A percentile compares a stretch with the other conserved stretches of the same genome.
Conservation (phyloP, 192 early-diverging fungal species). For the Backusella macrospora region DNA sequence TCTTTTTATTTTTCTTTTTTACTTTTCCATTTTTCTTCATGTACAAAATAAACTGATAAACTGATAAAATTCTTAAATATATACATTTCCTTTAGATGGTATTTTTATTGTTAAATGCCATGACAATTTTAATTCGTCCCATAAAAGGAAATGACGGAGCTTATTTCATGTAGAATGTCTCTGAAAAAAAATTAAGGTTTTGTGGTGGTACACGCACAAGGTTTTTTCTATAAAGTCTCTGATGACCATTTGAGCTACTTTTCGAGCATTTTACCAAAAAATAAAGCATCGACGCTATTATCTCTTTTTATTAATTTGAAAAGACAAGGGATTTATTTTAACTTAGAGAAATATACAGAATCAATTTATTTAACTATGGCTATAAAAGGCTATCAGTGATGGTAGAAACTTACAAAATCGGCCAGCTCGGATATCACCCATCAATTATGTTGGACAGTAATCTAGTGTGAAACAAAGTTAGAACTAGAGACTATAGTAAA, state of each 20-base stretch:
- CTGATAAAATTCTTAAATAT: neutral
- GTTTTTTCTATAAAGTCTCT: neutral
- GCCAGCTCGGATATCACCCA: too few species aligned
- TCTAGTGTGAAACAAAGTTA: too few species aligned
- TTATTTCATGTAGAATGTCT: neutral
- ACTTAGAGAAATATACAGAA: too few species aligned
- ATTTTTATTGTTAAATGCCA: neutral
- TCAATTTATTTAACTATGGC: too few species aligned
- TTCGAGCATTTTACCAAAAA: neutral
- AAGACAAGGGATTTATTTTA: neutral
- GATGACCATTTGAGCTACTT: conserved; percentile 2
- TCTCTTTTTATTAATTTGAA: neutral
- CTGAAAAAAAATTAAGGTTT: neutral
- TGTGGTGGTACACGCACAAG: neutral
- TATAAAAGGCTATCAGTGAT: too few species aligned
- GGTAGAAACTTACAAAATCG: too few species aligned
- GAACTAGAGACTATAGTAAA: too few species aligned
- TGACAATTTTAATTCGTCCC: neutral
- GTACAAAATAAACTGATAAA: conserved; percentile 8
- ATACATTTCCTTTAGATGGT: neutral
- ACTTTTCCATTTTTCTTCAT: neutral
- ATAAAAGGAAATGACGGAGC: neutral
- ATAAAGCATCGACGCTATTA: neutral
- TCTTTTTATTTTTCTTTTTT: neutral
- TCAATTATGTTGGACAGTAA: too few species aligned